phyloP scores from a whole-genome alignment of 345 rosid genomes.

The Syzygium aromaticum region DNA sequence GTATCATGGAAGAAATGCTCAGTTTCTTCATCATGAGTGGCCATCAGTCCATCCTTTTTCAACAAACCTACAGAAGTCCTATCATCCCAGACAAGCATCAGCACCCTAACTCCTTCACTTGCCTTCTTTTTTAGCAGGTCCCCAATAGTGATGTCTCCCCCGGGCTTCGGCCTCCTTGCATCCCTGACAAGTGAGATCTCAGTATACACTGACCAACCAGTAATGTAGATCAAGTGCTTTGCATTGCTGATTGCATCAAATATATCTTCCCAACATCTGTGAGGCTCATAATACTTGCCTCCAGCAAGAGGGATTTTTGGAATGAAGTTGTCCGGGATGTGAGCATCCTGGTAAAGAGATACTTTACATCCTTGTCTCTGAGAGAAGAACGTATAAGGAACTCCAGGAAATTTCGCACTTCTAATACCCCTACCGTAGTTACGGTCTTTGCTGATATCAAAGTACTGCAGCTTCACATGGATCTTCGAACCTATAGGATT shows the following conservation, averaged over 20 bases:
- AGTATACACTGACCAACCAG: conserved; percentile 98
- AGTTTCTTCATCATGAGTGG: conserved; percentile 96
- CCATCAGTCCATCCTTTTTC: conserved; percentile 91
- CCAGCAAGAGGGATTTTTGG: conserved; percentile 91
- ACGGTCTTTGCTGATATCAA: conserved; percentile 60
- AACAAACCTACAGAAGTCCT: conserved; percentile 88
- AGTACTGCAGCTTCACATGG: conserved; percentile 83
- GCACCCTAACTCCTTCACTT: conserved; percentile 86
- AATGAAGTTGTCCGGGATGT: conserved; percentile 71
- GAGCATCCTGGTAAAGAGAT: conserved; percentile 93
- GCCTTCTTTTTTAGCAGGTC: conserved; percentile 90
- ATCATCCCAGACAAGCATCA: conserved; percentile 96
- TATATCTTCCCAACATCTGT: conserved; percentile 93
- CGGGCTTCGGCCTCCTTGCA: conserved; percentile 88
- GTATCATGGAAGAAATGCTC: conserved; percentile 48
- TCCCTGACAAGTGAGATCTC: conserved; percentile 84
- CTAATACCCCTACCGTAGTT: conserved; percentile 59
- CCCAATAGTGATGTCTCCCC: conserved; percentile 76
- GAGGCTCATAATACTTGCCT: conserved; percentile 75
- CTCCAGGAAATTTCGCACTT: conserved; percentile 79
- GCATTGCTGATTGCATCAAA: conserved; percentile 88
- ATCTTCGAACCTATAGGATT: conserved; percentile 70
- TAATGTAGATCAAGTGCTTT: conserved; percentile 79
- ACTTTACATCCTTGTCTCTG: conserved; percentile 89
- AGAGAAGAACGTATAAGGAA: conserved; percentile 81